phyloP scores from a whole-genome alignment of 2,329 filamentous ascomycete species.

The Trichophyton schoenleinii region DNA sequence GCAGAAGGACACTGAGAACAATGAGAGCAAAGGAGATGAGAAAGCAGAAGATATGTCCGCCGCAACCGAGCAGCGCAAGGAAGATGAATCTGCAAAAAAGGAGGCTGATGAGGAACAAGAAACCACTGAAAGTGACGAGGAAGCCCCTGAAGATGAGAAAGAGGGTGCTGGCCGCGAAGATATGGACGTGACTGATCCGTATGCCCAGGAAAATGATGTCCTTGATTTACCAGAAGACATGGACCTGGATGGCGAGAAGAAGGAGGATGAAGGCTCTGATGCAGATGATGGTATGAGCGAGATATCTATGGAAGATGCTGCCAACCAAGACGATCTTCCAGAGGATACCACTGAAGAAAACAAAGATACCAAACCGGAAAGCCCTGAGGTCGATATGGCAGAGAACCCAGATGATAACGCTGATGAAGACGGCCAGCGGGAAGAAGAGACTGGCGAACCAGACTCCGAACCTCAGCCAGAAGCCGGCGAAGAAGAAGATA shows the following conservation, averaged over 20 bases:
- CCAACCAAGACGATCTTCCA: slow-evolving; percentile 22
- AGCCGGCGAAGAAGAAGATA: slow-evolving; percentile 42
- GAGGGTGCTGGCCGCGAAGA: slow-evolving; percentile 52
- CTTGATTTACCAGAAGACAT: slow-evolving; percentile 80
- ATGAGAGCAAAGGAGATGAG: slow-evolving; percentile 44
- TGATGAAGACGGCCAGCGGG: slow-evolving; percentile 38
- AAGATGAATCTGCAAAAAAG: slow-evolving; percentile 46
- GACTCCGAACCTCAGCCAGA: slow-evolving; percentile 24
- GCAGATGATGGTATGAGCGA: slow-evolving; percentile 37
- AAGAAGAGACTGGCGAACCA: slow-evolving; percentile 22
- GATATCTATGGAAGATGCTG: slow-evolving; percentile 31
- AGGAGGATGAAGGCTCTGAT: slow-evolving; percentile 42
- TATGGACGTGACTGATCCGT: slow-evolving; percentile 55
- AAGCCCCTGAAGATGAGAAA: slow-evolving; percentile 45
- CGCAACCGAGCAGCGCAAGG: slow-evolving; percentile 45
- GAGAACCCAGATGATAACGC: slow-evolving; percentile 21
- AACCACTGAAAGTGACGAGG: slow-evolving; percentile 21
- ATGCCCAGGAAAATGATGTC: slow-evolving; percentile 68
- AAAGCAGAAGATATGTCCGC: slow-evolving; percentile 47
- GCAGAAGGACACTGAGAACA: slow-evolving; percentile 56
- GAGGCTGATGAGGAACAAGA: slow-evolving; percentile 38
- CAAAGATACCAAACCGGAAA: slow-evolving; percentile 16
- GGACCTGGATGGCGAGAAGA: slow-evolving; percentile 57
- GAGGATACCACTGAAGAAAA: slow-evolving; percentile 15
- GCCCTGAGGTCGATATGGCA: slow-evolving; percentile 19